Base-by-base conservation (phyloP, 139 green algal species). In the Micromonas pusilla region DNA sequence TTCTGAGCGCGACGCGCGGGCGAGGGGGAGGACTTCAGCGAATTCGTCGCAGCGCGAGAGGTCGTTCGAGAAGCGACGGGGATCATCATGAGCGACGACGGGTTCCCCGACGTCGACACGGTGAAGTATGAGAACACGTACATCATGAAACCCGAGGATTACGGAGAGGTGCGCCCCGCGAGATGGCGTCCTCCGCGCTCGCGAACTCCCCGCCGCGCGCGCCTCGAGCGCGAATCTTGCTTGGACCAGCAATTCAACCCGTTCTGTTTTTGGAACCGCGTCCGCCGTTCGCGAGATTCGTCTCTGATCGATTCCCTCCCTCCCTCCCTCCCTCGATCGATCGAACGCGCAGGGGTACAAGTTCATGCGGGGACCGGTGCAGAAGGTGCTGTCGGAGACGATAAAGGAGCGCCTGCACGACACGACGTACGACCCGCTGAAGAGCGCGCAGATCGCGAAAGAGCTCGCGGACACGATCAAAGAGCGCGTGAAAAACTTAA, bases 371-470 rank as follows among this genome's bases (percentile, higher is more conserved):
- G 65, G 63, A 3, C 28, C 26, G 2, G 38, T 80, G 5, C 84
- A 89, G 64, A 79, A 85, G 4, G 83, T 94, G 0, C 70, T 96
- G 30, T 86, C 83, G 3, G 65, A 87, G 6, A 79, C 91, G 13
- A 75, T 96, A 1, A 83, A 87, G 52, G 85, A 92, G 36, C 85
- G 90, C 20, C 87, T 96, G 73, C 78, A 90, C 66, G 88, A 87
- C 52, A 85, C 89, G 65, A 78, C 84, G n/a, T 96, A 96, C 65
- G 90, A 96, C 72, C 90, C 89, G 25, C 87, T 96, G 19, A 20
- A n/a, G 19, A 66, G 20, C 39, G 39, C 70, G 30, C 78, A 83
- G 52, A 32, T 54, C 25, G 73, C 87, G 26, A 92, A 92, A 81
- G 88, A 92, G 85, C 86, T 94, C 13, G 83, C 86, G 5, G 90